phyloP scores from a whole-genome alignment of 768 basidiomycete genomes.

The Phylloporus sp. region DNA sequence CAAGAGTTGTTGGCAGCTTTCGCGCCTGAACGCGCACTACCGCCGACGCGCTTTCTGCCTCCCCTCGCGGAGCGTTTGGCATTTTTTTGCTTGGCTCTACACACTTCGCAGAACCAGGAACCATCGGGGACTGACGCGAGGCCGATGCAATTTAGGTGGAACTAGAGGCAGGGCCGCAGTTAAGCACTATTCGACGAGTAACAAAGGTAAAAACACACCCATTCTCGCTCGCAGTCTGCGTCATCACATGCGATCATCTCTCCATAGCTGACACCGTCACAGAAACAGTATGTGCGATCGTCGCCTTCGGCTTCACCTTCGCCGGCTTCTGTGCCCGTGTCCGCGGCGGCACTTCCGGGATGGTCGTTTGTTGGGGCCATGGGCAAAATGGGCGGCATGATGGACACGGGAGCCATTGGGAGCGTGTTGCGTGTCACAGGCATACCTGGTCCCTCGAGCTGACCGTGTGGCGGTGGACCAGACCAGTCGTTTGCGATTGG shows the following conservation, averaged over 20 bases:
- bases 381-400: constrained; percentile 23
- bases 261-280: constrained; percentile 78
- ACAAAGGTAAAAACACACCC: constrained; percentile 52
- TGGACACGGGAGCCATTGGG: constrained; percentile 21
- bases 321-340: constrained; percentile 42
- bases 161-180: constrained; percentile 41
- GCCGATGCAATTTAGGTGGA: constrained; percentile 74
- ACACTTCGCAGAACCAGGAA: constrained; percentile 71
- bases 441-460: constrained; percentile 76
- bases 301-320: constrained; percentile 52
- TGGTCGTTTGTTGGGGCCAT: constrained; percentile 29
- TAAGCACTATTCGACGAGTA: background rate
- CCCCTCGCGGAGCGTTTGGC: constrained; percentile 47
- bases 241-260: constrained; percentile 96
- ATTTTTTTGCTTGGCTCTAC: constrained; percentile 49
- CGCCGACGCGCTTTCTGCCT: constrained; percentile 47
- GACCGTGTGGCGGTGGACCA: constrained; percentile 44
- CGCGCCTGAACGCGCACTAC: constrained; percentile 27
- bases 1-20: constrained; percentile 30
- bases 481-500: constrained; percentile 44
- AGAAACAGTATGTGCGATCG: constrained; percentile 77
- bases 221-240: constrained; percentile 74
- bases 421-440: constrained; percentile 50
- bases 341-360: constrained; percentile 34
- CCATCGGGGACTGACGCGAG: constrained; percentile 63